phyloP scores from a whole-genome alignment of 805 yeast species.

The Yarrowia porcina region DNA sequence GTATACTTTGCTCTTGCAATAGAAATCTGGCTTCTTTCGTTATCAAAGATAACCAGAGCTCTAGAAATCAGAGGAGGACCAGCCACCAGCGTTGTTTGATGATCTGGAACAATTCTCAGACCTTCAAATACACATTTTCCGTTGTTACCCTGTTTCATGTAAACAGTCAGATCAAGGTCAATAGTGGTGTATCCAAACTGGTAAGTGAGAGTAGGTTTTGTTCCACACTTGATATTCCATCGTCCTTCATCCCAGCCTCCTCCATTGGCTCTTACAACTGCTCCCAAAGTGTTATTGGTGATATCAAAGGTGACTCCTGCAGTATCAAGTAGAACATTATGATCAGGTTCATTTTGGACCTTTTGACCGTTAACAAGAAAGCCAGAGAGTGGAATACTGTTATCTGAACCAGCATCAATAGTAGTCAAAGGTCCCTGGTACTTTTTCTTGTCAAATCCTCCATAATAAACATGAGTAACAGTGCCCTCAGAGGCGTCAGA shows the following conservation, averaged over 20 bases:
- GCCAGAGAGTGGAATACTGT: neutral
- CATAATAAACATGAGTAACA: neutral
- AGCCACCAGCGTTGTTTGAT: neutral
- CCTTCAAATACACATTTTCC: neutral
- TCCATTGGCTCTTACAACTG: neutral
- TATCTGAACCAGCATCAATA: neutral
- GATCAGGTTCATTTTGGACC: neutral
- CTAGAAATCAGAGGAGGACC: neutral
- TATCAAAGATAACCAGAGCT: neutral
- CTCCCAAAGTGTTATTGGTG: neutral
- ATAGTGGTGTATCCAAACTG: neutral
- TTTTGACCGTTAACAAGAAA: neutral
- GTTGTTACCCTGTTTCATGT: neutral
- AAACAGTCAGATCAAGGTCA: neutral
- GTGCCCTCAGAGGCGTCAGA: neutral
- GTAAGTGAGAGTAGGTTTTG: neutral
- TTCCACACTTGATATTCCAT: neutral
- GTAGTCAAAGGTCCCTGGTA: slow-evolving; percentile 1
- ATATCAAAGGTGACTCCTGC: neutral
- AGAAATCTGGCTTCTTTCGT: neutral
- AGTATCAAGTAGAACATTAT: neutral
- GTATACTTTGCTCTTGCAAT: neutral
- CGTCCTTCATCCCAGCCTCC: neutral
- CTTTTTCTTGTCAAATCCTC: neutral
- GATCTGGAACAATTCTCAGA: neutral